These are phyloP conservation scores for Sarcodon aspratus DNA, from an alignment of 768 basidiomycete species.

Conservation along the genomic window DNA sequence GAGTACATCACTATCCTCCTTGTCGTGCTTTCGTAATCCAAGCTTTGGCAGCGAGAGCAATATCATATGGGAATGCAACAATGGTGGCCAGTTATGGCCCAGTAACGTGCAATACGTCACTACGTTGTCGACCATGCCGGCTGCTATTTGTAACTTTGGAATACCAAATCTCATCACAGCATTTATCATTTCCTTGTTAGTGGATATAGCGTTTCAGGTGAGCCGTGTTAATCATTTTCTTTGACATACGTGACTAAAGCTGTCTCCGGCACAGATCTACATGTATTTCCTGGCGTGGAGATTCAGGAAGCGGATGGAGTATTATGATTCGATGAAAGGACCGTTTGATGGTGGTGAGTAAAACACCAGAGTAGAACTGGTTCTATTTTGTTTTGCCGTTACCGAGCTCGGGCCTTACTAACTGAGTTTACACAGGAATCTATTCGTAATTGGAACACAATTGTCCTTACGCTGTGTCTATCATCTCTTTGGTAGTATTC, in stretches of 20 bases:
- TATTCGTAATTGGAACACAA: background rate
- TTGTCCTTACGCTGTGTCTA: no score
- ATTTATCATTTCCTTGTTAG: slow-evolving; percentile 53
- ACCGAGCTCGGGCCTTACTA: background rate
- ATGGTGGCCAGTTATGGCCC: slow-evolving; percentile 56
- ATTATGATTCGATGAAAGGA: slow-evolving; percentile 55
- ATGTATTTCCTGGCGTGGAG: slow-evolving; percentile 72
- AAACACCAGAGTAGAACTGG: background rate
- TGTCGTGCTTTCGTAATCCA: slow-evolving; percentile 1
- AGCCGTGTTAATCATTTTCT: slow-evolving; percentile 7
- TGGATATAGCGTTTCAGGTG: slow-evolving; percentile 62
- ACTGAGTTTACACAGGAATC: background rate
- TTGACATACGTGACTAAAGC: slow-evolving; percentile 8
- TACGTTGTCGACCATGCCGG: slow-evolving; percentile 32
- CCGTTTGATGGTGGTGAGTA: slow-evolving; percentile 49
- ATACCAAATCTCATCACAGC: slow-evolving; percentile 49
- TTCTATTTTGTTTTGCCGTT: background rate
- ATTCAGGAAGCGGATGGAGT: slow-evolving; percentile 58
- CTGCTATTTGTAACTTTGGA: slow-evolving; percentile 46
- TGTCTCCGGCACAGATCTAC: slow-evolving; percentile 39
- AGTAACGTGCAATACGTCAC: slow-evolving; percentile 28
- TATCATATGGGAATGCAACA: slow-evolving; percentile 61
- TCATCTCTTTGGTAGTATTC: no score
- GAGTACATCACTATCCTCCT: slow-evolving; percentile 18
- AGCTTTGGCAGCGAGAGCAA: slow-evolving; percentile 41